phyloP scores from a whole-genome alignment of 2,329 filamentous ascomycete genomes.

The Phyllosticta ampelicida region DNA sequence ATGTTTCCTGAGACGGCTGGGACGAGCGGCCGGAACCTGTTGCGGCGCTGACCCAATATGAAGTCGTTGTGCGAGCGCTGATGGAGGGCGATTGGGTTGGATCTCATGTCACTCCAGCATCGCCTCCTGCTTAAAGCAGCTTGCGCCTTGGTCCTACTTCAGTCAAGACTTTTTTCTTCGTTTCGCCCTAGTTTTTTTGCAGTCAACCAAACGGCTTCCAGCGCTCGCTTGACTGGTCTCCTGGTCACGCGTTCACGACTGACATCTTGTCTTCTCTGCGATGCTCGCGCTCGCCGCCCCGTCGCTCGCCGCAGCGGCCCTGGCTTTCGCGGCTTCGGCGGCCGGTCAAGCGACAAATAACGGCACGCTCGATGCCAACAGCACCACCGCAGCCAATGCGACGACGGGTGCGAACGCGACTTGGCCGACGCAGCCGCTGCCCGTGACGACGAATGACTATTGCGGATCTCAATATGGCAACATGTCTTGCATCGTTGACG shows the following conservation, averaged over 20 bases:
- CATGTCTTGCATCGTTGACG: conserved; percentile 3
- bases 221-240: too few species aligned
- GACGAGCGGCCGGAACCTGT: background rate
- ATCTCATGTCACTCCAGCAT: background rate
- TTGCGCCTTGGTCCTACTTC: background rate
- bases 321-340: background rate
- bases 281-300: too few species aligned
- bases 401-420: background rate
- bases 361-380: background rate
- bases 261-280: too few species aligned
- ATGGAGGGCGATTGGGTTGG: background rate
- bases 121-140: background rate
- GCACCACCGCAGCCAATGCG: background rate
- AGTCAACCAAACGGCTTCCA: too few species aligned
- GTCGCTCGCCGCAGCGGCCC: background rate
- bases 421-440: background rate
- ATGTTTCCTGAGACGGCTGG: background rate
- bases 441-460: background rate
- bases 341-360: background rate
- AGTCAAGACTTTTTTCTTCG: too few species aligned
- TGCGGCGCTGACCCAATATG: background rate
- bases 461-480: conserved; percentile 1
- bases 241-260: too few species aligned
- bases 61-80: background rate
- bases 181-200: too few species aligned